Evolutionary conservation across 2,329 filamentous ascomycete species (phyloP), one percentile per base, ranked within the genome.

Genomic region (Keithomyces neogunnii): DNA sequence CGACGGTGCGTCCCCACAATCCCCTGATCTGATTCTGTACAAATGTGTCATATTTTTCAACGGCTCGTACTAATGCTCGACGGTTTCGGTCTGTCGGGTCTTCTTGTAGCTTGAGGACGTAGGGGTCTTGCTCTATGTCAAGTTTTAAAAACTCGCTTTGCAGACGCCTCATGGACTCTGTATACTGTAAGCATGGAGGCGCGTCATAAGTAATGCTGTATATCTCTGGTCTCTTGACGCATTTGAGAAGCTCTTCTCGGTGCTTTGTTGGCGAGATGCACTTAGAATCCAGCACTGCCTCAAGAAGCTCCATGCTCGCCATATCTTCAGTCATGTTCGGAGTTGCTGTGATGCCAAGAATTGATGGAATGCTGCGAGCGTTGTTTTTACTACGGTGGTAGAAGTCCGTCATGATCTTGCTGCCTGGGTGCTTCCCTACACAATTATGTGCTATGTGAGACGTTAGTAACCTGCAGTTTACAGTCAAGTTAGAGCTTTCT

Each of bases 311-410:
- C 11, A 92, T 71, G 36, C 76, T 76, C 1, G 71, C 67, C 1
- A 75, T 63, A 13, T 76, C 76, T 1, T 77, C 80, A 51, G 74
- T 80, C 56, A 85, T 81, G 3, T 88, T 77, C 0, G 89, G 89
- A 55, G 87, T 95, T 1, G 90, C 90, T 5, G 86, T 91, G 29
- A 96, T 72, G 0, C 89, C 90, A 4, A 96, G 71, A 31, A 96
- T 84, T 26, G 75, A 73, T 0, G 90, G 90, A 1, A 81, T 65
- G 0, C 60, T 47, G 0, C 64, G 53, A 0, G 72, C 73, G 2
- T 51, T 55, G 0, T 50, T 56, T 48, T 73, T 74, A 19, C 63
- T 66, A 31, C 72, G 69, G 55, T 82, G 78, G 60, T 95, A 95
- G 57, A 86, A 85, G 32, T 82, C 70, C 31, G 68, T 71, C 86